These are phyloP conservation scores for Pseudogymnoascus destructans DNA, from an alignment of 2,329 filamentous ascomycete species.

Conservation along the genomic window DNA sequence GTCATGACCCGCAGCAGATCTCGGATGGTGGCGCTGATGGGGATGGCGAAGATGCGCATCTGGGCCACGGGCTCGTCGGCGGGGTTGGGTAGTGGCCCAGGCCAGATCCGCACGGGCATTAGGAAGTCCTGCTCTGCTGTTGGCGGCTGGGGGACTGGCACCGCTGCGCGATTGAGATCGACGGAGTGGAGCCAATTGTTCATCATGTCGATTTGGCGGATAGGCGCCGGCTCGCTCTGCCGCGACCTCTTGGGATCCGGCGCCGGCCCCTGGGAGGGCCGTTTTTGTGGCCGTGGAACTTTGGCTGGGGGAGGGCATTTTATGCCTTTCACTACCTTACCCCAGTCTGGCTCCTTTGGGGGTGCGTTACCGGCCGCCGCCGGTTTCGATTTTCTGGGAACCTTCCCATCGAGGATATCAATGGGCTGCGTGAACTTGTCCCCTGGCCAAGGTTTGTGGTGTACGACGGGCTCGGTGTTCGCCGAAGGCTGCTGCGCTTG, in stretches of 20 bases:
- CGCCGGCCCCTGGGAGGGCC: not conserved
- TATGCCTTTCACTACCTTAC: not conserved
- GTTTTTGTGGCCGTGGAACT: not conserved
- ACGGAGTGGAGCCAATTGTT: not conserved
- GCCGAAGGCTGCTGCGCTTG: not conserved
- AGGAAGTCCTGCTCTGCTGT: not conserved
- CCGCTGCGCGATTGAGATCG: not conserved
- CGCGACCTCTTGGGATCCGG: not conserved
- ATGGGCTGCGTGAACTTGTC: not conserved
- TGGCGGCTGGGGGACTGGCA: not conserved
- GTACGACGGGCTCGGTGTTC: not conserved
- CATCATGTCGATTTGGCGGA: not conserved
- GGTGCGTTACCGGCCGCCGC: no score
- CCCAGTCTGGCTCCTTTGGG: not conserved
- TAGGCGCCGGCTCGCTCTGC: not conserved
- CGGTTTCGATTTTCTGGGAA: not conserved
- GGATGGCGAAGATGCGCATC: not conserved
- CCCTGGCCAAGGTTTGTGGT: not conserved
- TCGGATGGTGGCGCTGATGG: not conserved
- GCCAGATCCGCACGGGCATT: not conserved
- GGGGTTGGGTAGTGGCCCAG: not conserved
- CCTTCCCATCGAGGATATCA: not conserved
- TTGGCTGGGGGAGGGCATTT: not conserved
- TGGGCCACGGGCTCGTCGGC: not conserved
- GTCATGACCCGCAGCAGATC: not conserved